Percentiles rank a stretch among this genome's conserved stretches.
These are phyloP conservation scores for Blakeslea trispora DNA, from an alignment of 371 early-diverging fungal species.

Conservation along the genomic window DNA sequence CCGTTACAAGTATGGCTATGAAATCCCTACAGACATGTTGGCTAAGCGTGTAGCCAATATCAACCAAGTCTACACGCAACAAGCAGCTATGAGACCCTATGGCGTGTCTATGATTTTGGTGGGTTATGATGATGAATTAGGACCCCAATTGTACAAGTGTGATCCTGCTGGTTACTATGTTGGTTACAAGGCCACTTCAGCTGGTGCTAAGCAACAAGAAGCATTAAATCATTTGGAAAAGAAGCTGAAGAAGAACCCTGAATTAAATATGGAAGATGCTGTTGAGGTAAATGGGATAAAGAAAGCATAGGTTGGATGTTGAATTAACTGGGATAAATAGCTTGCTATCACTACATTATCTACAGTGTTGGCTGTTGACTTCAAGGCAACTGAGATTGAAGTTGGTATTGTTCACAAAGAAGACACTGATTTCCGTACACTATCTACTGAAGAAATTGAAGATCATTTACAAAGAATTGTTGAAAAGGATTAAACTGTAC, in stretches of 20 bases:
- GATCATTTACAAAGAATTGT: constrained; percentile 88
- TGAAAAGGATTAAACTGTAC: constrained; percentile 81
- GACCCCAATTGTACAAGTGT: constrained; percentile 95
- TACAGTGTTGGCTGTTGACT: constrained; percentile 88
- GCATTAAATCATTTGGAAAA: constrained; percentile 95
- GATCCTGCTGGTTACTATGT: constrained; percentile 98
- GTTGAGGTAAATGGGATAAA: constrained; percentile 72
- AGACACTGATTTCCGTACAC: constrained; percentile 76
- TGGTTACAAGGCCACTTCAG: constrained; percentile 94
- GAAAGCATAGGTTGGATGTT: neutral
- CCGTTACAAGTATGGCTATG: constrained; percentile 97
- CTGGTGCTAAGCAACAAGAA: constrained; percentile 98
- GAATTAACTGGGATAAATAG: constrained; percentile 53
- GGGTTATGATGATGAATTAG: constrained; percentile 93
- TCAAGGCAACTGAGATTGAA: constrained; percentile 95
- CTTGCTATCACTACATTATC: constrained; percentile 94
- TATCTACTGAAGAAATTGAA: constrained; percentile 88
- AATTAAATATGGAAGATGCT: constrained; percentile 81
- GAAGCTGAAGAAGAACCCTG: constrained; percentile 90
- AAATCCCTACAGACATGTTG: constrained; percentile 94
- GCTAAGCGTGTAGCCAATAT: constrained; percentile 97
- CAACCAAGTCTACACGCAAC: constrained; percentile 98
- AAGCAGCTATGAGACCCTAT: constrained; percentile 97
- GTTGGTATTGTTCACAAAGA: constrained; percentile 85
- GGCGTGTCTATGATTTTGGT: constrained; percentile 98